A percentile compares a stretch with the other conserved stretches of the same genome.
These are phyloP conservation scores for Talaromyces albobiverticillius DNA, from an alignment of 2,329 filamentous ascomycete genomes.

Conservation along the genomic window DNA sequence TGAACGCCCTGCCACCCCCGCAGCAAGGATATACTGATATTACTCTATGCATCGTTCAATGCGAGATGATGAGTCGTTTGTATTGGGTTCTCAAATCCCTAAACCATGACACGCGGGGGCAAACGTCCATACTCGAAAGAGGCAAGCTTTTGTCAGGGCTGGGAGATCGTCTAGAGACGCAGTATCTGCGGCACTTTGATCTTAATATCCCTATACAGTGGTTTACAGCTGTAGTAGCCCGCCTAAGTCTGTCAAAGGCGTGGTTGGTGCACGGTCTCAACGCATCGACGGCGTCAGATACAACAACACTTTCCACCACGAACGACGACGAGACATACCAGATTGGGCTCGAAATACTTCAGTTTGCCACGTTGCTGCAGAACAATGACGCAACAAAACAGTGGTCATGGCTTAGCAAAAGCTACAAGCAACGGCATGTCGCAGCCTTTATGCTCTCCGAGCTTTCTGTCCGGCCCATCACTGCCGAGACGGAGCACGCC, in stretches of 20 bases:
- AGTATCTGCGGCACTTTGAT: slow-evolving; percentile 33
- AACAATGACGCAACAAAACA: slow-evolving; percentile 53
- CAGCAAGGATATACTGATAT: slow-evolving; percentile 18
- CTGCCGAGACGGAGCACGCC: slow-evolving; percentile 20
- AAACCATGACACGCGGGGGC: not conserved
- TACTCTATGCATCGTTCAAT: slow-evolving; percentile 22
- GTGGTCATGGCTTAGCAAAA: slow-evolving; percentile 57
- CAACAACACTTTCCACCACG: not conserved
- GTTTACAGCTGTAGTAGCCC: slow-evolving; percentile 60
- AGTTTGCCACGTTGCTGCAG: slow-evolving; percentile 61
- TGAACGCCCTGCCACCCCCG: not conserved
- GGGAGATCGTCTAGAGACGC: slow-evolving; percentile 23
- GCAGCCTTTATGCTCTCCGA: slow-evolving; percentile 55
- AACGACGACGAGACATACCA: slow-evolving; percentile 59
- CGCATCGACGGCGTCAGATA: slow-evolving; percentile 4
- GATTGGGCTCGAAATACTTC: slow-evolving; percentile 64
- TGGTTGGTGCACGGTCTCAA: slow-evolving; percentile 45
- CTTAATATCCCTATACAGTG: slow-evolving; percentile 52
- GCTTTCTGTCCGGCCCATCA: slow-evolving; percentile 38
- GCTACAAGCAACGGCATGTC: slow-evolving; percentile 57
- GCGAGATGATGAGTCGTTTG: slow-evolving; percentile 17
- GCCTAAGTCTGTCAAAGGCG: slow-evolving; percentile 68
- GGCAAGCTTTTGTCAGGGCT: slow-evolving; percentile 25
- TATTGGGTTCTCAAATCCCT: slow-evolving; percentile 13
- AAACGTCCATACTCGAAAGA: slow-evolving; percentile 4